Evolutionary conservation across 129 eudicot species (phyloP).

Genomic region (Tanacetum coccineum): DNA sequence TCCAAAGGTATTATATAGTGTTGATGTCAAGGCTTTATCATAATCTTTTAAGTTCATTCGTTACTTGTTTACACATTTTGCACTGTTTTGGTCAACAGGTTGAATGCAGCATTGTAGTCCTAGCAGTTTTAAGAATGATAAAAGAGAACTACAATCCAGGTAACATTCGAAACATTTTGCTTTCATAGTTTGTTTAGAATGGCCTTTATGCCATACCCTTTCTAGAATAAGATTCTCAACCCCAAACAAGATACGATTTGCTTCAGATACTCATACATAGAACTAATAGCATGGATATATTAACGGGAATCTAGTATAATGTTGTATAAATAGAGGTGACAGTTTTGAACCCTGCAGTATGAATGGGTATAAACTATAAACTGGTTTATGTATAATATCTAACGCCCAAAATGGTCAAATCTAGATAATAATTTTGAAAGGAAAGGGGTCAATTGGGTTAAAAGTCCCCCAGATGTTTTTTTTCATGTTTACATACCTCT

Average conservation of each 20-base stretch:
- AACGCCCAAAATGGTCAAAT: too few relatives aligned
- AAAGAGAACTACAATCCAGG: slow-evolving; percentile 74
- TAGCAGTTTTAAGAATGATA: slow-evolving; percentile 85
- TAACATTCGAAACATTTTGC: slow-evolving; percentile 16
- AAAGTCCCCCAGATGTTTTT: too few relatives aligned
- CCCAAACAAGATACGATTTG: not conserved
- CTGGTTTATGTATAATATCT: too few relatives aligned
- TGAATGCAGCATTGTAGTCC: slow-evolving; percentile 92
- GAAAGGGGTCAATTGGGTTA: too few relatives aligned
- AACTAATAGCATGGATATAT: not conserved
- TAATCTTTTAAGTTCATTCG: not conserved
- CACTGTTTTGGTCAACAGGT: slow-evolving; percentile 46
- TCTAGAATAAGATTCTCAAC: not conserved
- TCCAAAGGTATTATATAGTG: slow-evolving; percentile 59
- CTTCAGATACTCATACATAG: not conserved
- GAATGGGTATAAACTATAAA: too few relatives aligned
- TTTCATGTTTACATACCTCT: too few relatives aligned
- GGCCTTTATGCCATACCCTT: too few relatives aligned
- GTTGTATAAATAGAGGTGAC: too few relatives aligned
- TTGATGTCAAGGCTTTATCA: not conserved
- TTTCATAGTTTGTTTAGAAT: too few relatives aligned
- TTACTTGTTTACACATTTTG: not conserved
- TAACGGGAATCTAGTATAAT: too few relatives aligned
- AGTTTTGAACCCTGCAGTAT: too few relatives aligned
- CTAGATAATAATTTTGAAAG: too few relatives aligned